These are phyloP conservation scores for Phytomonas serpens DNA, from an alignment of 208 protist species.

Conservation along the genomic window DNA sequence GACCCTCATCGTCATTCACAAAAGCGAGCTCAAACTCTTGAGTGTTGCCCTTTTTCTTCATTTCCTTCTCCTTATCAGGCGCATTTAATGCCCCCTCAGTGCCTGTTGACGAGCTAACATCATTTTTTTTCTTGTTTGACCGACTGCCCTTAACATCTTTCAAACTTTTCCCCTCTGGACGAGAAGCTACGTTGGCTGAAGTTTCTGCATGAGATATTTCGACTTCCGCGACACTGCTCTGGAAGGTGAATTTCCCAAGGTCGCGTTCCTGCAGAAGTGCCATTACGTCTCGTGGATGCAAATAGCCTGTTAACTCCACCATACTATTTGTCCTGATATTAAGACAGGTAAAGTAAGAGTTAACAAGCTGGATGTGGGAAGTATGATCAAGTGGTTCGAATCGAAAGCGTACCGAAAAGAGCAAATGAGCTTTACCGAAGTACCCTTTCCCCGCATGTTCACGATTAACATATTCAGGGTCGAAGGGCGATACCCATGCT, in stretches of 20 bases:
- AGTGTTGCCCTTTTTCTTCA: slow-evolving; percentile 1
- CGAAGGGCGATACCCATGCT: neutral
- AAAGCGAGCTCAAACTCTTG: slow-evolving; percentile 57
- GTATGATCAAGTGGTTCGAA: slow-evolving; percentile 14
- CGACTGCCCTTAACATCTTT: neutral
- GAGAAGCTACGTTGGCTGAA: neutral
- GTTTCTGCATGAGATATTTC: neutral
- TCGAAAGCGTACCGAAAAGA: neutral
- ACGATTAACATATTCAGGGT: neutral
- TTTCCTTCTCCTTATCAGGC: neutral
- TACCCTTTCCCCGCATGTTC: neutral
- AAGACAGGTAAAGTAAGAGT: slow-evolving; percentile 62
- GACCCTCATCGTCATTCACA: slow-evolving; percentile 37
- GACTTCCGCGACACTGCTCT: neutral
- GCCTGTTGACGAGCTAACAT: neutral
- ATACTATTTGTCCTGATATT: slow-evolving; percentile 44
- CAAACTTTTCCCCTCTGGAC: neutral
- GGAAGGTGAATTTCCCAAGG: slow-evolving; percentile 1
- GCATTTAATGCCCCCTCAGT: neutral
- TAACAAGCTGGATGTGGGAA: slow-evolving; percentile 37
- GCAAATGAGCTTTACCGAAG: neutral
- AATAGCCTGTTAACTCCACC: slow-evolving; percentile 53
- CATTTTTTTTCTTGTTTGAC: neutral
- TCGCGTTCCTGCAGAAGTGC: slow-evolving; percentile 37
- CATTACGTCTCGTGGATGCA: slow-evolving; percentile 46